Percentiles rank a stretch among this genome's conserved stretches.
Evolutionary conservation across 2,329 filamentous ascomycete genomes (phyloP).

Genomic region (Penicillium expansum): DNA sequence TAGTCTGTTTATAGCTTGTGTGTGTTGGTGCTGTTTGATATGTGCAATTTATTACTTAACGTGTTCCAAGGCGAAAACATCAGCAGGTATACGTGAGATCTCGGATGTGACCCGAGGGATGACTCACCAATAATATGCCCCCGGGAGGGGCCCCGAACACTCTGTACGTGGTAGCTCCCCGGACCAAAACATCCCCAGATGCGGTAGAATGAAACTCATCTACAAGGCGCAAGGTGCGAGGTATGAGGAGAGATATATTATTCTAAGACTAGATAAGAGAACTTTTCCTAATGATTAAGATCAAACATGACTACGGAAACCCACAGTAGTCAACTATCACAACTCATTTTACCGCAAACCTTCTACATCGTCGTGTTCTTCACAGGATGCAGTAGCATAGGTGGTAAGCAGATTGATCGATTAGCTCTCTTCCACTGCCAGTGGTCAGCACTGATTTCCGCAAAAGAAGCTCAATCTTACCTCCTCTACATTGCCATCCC

Average conservation of each 20-base stretch:
- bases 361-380: neutral
- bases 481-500: neutral
- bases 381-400: neutral
- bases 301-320: neutral
- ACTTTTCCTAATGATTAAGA: neutral
- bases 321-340: too few relatives aligned
- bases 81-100: neutral
- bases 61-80: neutral
- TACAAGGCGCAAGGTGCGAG: too few relatives aligned
- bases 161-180: too few relatives aligned
- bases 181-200: too few relatives aligned
- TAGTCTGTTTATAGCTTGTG: neutral
- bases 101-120: constrained; percentile 8
- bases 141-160: neutral
- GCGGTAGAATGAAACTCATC: too few relatives aligned
- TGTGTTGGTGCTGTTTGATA: neutral
- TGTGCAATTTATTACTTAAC: neutral
- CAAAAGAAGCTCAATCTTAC: neutral
- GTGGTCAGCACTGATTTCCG: neutral
- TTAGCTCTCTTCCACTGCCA: neutral
- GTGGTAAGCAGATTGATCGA: neutral
- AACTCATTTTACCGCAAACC: too few relatives aligned
- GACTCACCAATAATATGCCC: constrained; percentile 3
- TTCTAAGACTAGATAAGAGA: neutral
- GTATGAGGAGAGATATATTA: neutral